These are phyloP conservation scores for Xerocomellus dryophilus DNA, from an alignment of 768 basidiomycete genomes.

Conservation along the genomic window DNA sequence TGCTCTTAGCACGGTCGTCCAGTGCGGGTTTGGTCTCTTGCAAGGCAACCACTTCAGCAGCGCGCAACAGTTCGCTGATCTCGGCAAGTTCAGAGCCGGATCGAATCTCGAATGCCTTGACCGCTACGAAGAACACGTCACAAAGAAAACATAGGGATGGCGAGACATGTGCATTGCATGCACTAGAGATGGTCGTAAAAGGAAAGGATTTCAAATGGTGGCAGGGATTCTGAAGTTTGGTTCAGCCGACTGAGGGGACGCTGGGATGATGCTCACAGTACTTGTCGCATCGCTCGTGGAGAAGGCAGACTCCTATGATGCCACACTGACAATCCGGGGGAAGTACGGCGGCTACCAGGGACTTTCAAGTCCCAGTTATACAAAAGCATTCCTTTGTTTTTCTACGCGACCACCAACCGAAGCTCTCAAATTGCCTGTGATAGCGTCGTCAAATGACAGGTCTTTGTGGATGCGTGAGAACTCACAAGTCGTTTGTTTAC, in stretches of 20 bases:
- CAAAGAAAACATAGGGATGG: neutral
- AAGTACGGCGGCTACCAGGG: too few relatives aligned
- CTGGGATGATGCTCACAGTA: neutral
- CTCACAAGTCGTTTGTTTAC: constrained; percentile 10
- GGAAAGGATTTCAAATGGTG: neutral
- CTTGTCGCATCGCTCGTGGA: neutral
- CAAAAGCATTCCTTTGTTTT: too few relatives aligned
- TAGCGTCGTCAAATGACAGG: too few relatives aligned
- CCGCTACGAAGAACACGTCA: neutral
- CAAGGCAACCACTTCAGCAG: neutral
- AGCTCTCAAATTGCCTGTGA: too few relatives aligned
- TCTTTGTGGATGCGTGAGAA: too few relatives aligned
- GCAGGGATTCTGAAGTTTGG: neutral
- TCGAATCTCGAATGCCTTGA: neutral
- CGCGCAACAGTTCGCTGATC: neutral
- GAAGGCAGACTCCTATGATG: neutral
- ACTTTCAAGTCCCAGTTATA: too few relatives aligned
- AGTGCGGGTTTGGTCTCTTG: neutral
- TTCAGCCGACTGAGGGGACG: too few relatives aligned
- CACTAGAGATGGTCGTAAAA: neutral
- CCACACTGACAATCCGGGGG: too few relatives aligned
- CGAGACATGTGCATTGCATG: neutral
- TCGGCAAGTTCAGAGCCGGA: neutral
- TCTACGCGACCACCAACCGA: too few relatives aligned
- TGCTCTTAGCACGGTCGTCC: neutral